A percentile compares a stretch with the other conserved stretches of the same genome.
Evolutionary conservation across 176 grass and related monocot species (phyloP).

Genomic region (Echinochloa phyllopogon): DNA sequence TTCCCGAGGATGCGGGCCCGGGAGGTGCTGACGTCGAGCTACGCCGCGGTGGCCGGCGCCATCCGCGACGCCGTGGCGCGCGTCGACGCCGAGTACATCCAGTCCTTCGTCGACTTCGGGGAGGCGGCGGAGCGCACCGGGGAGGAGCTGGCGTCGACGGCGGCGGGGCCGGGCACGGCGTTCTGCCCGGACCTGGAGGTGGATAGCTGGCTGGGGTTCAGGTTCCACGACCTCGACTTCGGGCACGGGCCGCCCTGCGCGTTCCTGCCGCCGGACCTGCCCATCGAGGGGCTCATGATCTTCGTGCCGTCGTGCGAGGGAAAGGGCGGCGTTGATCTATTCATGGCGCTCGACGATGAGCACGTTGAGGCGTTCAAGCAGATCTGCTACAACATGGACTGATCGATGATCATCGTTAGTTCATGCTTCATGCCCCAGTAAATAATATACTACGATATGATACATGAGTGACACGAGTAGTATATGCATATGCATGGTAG

Average conservation of each 20-base stretch:
- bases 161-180: constrained; percentile 21
- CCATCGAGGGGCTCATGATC: constrained; percentile 39
- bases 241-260: constrained; percentile 44
- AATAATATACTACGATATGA: too few species aligned
- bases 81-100: constrained; percentile 51
- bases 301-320: constrained; percentile 30
- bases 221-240: constrained; percentile 55
- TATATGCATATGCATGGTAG: too few species aligned
- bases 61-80: constrained; percentile 47
- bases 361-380: constrained; percentile 43
- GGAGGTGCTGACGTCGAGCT: constrained; percentile 28
- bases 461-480: too few species aligned
- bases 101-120: constrained; percentile 60
- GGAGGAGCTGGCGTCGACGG: constrained; percentile 42
- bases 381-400: constrained; percentile 47
- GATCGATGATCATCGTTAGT: not conserved
- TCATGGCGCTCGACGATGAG: constrained; percentile 1
- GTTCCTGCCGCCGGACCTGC: constrained; percentile 46
- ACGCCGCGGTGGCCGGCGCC: constrained; percentile 11
- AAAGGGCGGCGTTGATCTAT: constrained; percentile 46
- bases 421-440: too few species aligned
- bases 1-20: constrained; percentile 34
- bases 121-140: not conserved
- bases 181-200: constrained; percentile 54
- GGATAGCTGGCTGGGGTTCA: constrained; percentile 62